Evolutionary conservation across 2,329 filamentous ascomycete genomes (phyloP).

Genomic region (Aspergillus pseudoterreus): DNA sequence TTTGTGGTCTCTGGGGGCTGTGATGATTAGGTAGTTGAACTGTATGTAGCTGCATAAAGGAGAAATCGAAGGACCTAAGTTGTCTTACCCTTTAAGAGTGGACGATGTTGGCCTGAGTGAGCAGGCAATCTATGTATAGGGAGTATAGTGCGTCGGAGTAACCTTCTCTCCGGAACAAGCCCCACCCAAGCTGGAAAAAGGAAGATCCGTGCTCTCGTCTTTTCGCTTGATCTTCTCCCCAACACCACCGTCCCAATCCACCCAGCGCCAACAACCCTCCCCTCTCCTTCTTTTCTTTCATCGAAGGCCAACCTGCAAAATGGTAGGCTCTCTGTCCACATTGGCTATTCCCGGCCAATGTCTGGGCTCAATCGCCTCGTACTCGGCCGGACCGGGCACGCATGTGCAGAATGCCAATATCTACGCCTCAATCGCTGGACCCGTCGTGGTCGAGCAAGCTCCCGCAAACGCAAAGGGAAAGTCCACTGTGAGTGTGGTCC

Average conservation of each 20-base stretch:
- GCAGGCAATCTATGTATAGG: neutral
- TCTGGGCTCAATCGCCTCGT: slow-evolving; percentile 65
- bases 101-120: too few relatives aligned
- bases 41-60: slow-evolving; percentile 24
- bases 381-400: slow-evolving; percentile 74
- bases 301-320: slow-evolving; percentile 9
- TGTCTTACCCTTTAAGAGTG: too few relatives aligned
- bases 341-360: slow-evolving; percentile 77
- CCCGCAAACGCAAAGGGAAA: slow-evolving; percentile 26
- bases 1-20: slow-evolving; percentile 12
- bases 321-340: slow-evolving; percentile 32
- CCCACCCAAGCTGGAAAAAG: neutral
- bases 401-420: slow-evolving; percentile 73
- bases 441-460: slow-evolving; percentile 55
- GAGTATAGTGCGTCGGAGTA: neutral
- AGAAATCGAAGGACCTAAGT: slow-evolving; percentile 19
- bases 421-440: slow-evolving; percentile 78
- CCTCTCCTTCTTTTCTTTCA: neutral
- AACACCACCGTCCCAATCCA: neutral
- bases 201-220: neutral
- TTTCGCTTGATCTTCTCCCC: neutral
- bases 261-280: neutral
- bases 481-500: slow-evolving; percentile 40
- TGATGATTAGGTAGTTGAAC: slow-evolving; percentile 13
- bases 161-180: neutral